Percentiles rank a stretch among this genome's conserved stretches.
Evolutionary conservation across 1,139 yeast genomes (phyloP).

Genomic region (Yamadazyma triangularis): DNA sequence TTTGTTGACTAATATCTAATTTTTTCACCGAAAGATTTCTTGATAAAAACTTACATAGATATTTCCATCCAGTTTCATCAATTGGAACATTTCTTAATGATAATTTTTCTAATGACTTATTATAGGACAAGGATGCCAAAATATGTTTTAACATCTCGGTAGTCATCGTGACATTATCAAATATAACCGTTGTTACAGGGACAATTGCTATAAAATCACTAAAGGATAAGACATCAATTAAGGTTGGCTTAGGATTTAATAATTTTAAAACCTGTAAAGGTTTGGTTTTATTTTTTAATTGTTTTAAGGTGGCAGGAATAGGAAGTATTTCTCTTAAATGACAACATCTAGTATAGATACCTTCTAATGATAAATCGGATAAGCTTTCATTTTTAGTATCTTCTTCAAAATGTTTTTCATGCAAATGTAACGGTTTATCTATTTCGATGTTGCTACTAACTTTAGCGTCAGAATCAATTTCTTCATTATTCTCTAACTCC

Average conservation of each 20-base stretch:
- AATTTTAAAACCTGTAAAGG: constrained; percentile 76
- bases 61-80: constrained; percentile 67
- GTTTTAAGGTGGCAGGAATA: constrained; percentile 85
- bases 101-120: constrained; percentile 60
- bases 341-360: constrained; percentile 85
- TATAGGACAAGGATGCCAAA: constrained; percentile 56
- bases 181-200: constrained; percentile 71
- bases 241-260: constrained; percentile 85
- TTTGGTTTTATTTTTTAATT: constrained; percentile 67
- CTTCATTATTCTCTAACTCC: constrained; percentile 17
- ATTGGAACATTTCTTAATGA: constrained; percentile 77
- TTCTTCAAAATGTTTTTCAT: constrained; percentile 56
- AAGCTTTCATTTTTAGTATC: constrained; percentile 15
- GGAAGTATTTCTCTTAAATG: constrained; percentile 90
- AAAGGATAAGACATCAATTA: constrained; percentile 83
- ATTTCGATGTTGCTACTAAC: constrained; percentile 24
- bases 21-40: constrained; percentile 55
- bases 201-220: constrained; percentile 83
- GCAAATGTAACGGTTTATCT: constrained; percentile 62
- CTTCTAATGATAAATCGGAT: constrained; percentile 49
- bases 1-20: constrained; percentile 78
- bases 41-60: constrained; percentile 66
- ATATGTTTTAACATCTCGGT: constrained; percentile 76
- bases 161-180: constrained; percentile 78
- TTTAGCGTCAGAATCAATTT: constrained; percentile 9